A percentile compares a stretch with the other conserved stretches of the same genome.
phyloP scores from a whole-genome alignment of 2,329 filamentous ascomycete genomes.

The Onygenales sp. region DNA sequence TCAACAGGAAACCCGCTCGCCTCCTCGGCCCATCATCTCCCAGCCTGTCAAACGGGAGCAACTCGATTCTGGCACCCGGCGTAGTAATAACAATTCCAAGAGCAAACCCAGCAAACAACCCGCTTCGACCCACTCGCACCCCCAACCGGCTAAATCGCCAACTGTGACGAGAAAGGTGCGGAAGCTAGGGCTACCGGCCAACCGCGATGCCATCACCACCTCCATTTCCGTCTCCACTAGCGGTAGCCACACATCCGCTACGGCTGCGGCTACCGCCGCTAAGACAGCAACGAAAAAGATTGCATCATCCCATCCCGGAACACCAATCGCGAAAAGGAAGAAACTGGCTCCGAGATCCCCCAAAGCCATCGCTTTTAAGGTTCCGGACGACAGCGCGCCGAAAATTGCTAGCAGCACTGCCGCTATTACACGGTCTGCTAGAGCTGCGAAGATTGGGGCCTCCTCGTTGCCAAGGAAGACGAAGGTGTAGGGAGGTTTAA shows the following conservation, averaged over 20 bases:
- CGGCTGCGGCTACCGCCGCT: neutral
- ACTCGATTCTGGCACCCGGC: conserved; percentile 15
- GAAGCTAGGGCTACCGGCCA: conserved; percentile 5
- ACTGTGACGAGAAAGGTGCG: conserved; percentile 8
- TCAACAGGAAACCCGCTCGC: conserved; percentile 8
- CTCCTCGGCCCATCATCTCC: conserved; percentile 6
- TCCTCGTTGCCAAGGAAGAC: conserved; percentile 1
- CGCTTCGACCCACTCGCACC: conserved; percentile 7
- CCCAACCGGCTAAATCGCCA: conserved; percentile 18
- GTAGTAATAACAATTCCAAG: conserved; percentile 12
- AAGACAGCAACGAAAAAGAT: neutral
- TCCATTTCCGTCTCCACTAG: neutral
- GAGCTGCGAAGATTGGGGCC: neutral
- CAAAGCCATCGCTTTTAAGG: conserved; percentile 7
- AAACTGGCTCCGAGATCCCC: conserved; percentile 27
- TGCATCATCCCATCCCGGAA: conserved; percentile 10
- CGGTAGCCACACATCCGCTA: conserved; percentile 1
- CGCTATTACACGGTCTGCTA: neutral
- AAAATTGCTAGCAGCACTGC: neutral
- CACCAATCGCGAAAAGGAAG: conserved; percentile 22
- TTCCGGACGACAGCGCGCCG: conserved; percentile 1
- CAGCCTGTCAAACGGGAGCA: conserved; percentile 17
- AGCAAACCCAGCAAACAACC: conserved; percentile 15
- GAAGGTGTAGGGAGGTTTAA: neutral
- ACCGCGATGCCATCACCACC: conserved; percentile 4